Base-by-base conservation (phyloP, 2,329 filamentous ascomycete genomes). In the Fonsecaea pugnacius region DNA sequence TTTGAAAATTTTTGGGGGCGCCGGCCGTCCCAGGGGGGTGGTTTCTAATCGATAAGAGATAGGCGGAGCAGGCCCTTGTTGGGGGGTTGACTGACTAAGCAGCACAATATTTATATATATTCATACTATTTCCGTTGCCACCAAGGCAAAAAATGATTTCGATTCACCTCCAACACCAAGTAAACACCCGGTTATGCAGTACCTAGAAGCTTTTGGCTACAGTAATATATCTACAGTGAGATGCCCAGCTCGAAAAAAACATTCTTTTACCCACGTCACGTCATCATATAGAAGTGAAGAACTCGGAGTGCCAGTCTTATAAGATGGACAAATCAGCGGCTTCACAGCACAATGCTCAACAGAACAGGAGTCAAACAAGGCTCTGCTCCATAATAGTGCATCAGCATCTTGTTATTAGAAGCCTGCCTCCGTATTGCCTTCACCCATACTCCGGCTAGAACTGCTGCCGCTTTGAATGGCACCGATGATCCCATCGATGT, bases 401-500 rank as follows among this genome's bases (percentile, higher is more conserved):
- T 32, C 48, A 30, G 14, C 12, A n/a, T 7, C 30, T 3, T 10
- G 9, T 16, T 27, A 16, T 16, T 50, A 71, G 51, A 72, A 72
- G n/a, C 67, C 63, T 16, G 78, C 77, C 78, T 98, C 94, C 0
- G 94, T 98, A 75, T 95, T 96, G 0, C 94, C 94, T 53, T 94
- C 91, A 0, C 94, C 94, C 94, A 97, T 96, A 76, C 91, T 95
- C 85, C 88, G 93, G 76, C 87, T 96, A 60, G 91, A 89, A 62
- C 89, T 92, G 79, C 91, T 96, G 24, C 93, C 94, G 72, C 91
- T 96, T 79, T 96, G 92, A 58, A 97, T 96, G 4, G 91, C 88
- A 0, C 92, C 92, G 35, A 97, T 76, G 53, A 97, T 94, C 2
- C 93, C 92, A 76, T 97, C 93, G 70, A 97, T 90, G 75, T 96